Evolutionary conservation across 805 yeast species (phyloP), one percentile per base, ranked within the genome.

Genomic region (Schizosaccharomyces octosporus): DNA sequence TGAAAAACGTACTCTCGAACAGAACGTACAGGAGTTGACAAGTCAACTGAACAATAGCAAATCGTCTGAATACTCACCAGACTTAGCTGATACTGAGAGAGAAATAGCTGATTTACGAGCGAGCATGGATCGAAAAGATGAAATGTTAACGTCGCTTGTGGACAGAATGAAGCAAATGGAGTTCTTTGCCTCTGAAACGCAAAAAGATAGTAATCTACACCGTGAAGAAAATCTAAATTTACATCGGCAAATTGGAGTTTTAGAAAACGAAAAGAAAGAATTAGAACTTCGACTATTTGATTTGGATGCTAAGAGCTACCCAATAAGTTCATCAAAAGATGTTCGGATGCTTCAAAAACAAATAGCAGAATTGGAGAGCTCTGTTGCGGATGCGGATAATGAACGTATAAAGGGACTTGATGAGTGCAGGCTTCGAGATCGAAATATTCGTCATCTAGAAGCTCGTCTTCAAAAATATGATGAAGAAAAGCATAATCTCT

Each of bases 201-300:
- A 36, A 13, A 27, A 29, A 21, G 60, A 57, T 57, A 57, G 48
- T 7, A 41, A 57, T 13, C n/a, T 13, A 19, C 48, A 57, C n/a
- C 60, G 60, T n/a, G 60, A 57, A 32, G 60, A 36, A 41, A 57
- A 57, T 36, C 31, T 57, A 11, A n/a, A 32, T 29, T 27, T 57
- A 21, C 60, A 57, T 31, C 43, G 48, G 11, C 42, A 57, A 21
- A 39, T 32, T 19, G 60, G 48, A 11, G 31, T 41, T 21, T 19
- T 57, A 13, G 45, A 57, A 19, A 57, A 32, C 9, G 29, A 19
- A 21, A 41, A 36, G 29, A 57, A 57, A 42, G 60, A 57, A 3
- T 17, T 57, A 27, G 48, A 57, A 48, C 60, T 57, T n/a, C 19
- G 27, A 21, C 24, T 57, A 11, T 36, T 57, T 36, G 60, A 57